A percentile compares a stretch with the other conserved stretches of the same genome.
phyloP scores from a whole-genome alignment of 2,329 filamentous ascomycete genomes.

The Fonsecaea erecta region DNA sequence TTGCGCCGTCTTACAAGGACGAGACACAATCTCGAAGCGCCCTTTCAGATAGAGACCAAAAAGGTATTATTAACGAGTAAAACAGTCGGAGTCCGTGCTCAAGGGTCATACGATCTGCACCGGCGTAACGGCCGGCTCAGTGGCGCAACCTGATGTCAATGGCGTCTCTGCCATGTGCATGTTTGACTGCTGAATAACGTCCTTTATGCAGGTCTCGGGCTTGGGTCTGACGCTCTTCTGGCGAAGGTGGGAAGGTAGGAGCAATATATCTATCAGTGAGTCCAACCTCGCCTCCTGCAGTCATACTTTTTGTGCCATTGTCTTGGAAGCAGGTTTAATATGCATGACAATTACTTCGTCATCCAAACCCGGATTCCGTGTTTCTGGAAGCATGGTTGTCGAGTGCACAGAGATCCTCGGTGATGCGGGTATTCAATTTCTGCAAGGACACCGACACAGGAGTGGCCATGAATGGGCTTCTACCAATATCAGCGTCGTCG shows the following conservation, averaged over 20 bases:
- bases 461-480: neutral
- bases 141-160: constrained; percentile 14
- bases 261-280: neutral
- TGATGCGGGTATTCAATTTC: constrained; percentile 2
- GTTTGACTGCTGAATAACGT: constrained; percentile 7
- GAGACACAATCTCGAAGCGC: neutral
- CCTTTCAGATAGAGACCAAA: neutral
- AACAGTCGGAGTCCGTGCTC: neutral
- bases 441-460: neutral
- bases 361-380: neutral
- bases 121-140: neutral
- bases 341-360: constrained; percentile 28
- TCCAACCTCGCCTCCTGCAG: constrained; percentile 21
- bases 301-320: constrained; percentile 6
- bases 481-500: neutral
- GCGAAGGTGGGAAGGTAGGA: neutral
- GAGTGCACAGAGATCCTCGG: constrained; percentile 26
- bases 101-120: neutral
- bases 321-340: constrained; percentile 12
- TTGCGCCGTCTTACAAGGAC: neutral
- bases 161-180: constrained; percentile 13
- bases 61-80: neutral
- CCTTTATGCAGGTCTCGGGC: constrained; percentile 6
- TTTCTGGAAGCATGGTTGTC: constrained; percentile 18
- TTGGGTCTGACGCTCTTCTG: neutral